Evolutionary conservation across 345 rosid species (phyloP).

Genomic region (Corchorus olitorius): DNA sequence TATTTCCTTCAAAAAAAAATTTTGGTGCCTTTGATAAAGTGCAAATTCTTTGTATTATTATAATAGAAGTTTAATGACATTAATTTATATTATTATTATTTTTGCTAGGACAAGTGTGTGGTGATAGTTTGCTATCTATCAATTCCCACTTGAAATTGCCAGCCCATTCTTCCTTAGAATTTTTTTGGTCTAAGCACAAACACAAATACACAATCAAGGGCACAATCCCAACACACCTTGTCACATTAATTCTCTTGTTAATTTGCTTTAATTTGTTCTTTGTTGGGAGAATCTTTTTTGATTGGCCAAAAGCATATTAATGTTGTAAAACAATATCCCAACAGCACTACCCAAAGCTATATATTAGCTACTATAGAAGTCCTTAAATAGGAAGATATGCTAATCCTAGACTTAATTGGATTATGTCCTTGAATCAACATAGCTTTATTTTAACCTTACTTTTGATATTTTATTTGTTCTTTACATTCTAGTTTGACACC

Average conservation of each 20-base stretch:
- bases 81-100: not conserved
- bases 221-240: slow-evolving; percentile 4
- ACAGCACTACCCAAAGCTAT: not conserved
- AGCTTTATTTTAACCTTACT: not conserved
- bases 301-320: not conserved
- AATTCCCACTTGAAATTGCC: slow-evolving; percentile 26
- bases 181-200: slow-evolving; percentile 3
- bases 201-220: not conserved
- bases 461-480: not conserved
- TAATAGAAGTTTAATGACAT: not conserved
- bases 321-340: not conserved
- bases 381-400: not conserved
- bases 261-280: slow-evolving; percentile 9
- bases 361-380: not conserved
- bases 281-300: not conserved
- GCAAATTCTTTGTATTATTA: not conserved
- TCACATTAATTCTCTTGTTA: not conserved
- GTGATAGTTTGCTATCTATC: not conserved
- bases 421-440: not conserved
- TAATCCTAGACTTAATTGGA: not conserved
- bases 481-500: not conserved
- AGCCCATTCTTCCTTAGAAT: slow-evolving; percentile 13
- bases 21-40: not conserved
- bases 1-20: too few relatives aligned
- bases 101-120: slow-evolving; percentile 24